A percentile compares a stretch with the other conserved stretches of the same genome.
Conservation (phyloP, 345 rosid species). For the Brassica cretica region DNA sequence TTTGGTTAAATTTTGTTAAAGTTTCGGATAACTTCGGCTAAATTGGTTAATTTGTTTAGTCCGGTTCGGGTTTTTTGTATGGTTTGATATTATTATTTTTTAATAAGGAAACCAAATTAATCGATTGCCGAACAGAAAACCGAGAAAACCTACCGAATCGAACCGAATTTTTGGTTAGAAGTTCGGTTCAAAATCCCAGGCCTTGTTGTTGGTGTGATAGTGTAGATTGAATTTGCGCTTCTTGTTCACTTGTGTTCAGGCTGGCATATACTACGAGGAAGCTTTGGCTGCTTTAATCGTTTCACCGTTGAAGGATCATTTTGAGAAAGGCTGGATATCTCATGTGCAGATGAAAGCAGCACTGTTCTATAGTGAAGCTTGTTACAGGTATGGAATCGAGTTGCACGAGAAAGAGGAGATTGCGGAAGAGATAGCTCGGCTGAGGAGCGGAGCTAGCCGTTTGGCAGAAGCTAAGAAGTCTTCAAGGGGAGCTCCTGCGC, state of each 20-base stretch:
- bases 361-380: constrained; percentile 82
- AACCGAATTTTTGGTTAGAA: not conserved
- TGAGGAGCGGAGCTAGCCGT: constrained; percentile 67
- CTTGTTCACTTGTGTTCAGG: constrained; percentile 49
- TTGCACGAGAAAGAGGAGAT: constrained; percentile 96
- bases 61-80: not conserved
- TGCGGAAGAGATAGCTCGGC: constrained; percentile 90
- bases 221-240: not conserved
- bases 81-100: too few species aligned
- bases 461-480: constrained; percentile 79
- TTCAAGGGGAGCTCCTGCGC: constrained; percentile 78
- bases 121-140: too few species aligned
- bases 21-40: too few species aligned
- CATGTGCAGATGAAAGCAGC: constrained; percentile 94
- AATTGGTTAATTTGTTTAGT: too few species aligned
- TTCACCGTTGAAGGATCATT: constrained; percentile 87
- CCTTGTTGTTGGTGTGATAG: not conserved
- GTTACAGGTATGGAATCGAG: constrained; percentile 79
- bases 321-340: constrained; percentile 84
- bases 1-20: not conserved
- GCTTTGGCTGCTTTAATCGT: constrained; percentile 70
- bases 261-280: constrained; percentile 88
- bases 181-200: not conserved
- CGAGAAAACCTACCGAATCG: too few species aligned
- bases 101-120: too few species aligned